Evolutionary conservation across 176 grass and related monocot species (phyloP).

Genomic region (Cymbopogon citratus): DNA sequence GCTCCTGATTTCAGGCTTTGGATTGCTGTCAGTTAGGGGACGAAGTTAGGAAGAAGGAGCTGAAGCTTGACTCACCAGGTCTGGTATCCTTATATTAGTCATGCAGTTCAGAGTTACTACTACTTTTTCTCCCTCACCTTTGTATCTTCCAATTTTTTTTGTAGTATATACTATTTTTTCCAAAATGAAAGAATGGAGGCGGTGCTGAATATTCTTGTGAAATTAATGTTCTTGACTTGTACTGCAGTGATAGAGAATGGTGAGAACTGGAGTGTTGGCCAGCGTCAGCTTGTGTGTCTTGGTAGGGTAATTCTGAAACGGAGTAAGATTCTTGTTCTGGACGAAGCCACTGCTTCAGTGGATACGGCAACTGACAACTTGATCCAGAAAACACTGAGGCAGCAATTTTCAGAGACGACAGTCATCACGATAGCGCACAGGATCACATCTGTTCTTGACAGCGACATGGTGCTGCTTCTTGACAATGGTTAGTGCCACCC

Average conservation of each 20-base stretch:
- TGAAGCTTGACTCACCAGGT: conserved; percentile 75
- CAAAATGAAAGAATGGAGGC: background rate
- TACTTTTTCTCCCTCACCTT: background rate
- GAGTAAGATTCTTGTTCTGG: conserved; percentile 71
- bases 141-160: background rate
- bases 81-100: background rate
- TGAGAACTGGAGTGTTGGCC: conserved; percentile 83
- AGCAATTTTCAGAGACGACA: conserved; percentile 56
- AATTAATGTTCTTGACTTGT: background rate
- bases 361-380: conserved; percentile 69
- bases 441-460: conserved; percentile 72
- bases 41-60: conserved; percentile 67
- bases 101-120: background rate
- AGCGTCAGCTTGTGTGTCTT: conserved; percentile 68
- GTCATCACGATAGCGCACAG: conserved; percentile 67
- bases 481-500: conserved; percentile 49
- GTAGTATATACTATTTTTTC: background rate
- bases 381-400: conserved; percentile 70
- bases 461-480: conserved; percentile 73
- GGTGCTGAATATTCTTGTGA: background rate
- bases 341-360: conserved; percentile 72
- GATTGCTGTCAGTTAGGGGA: conserved; percentile 69
- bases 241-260: conserved; percentile 79
- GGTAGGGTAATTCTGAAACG: conserved; percentile 74
- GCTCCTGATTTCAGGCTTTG: conserved; percentile 49